Percentiles rank a stretch among this genome's conserved stretches.
Conservation (phyloP, 1,139 yeast genomes). For the Yamadazyma aaseri region DNA sequence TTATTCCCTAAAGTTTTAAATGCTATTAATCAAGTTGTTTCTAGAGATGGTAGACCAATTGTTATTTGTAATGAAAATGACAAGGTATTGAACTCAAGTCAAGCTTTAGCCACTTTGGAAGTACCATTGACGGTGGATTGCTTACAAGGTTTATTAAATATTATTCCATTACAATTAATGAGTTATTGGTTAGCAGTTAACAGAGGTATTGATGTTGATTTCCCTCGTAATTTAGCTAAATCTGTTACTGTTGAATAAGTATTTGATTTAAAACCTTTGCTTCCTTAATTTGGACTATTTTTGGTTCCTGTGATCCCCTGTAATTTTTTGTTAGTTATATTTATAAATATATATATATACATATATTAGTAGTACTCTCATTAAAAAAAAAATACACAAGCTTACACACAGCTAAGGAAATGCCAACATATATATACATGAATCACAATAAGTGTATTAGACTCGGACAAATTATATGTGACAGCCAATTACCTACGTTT, state of each 20-base stretch:
- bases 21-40: constrained; percentile 94
- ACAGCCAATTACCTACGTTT: constrained; percentile 18
- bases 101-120: constrained; percentile 69
- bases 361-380: too few species aligned
- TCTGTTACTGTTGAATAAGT: constrained; percentile 88
- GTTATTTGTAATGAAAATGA: constrained; percentile 91
- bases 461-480: too few species aligned
- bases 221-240: constrained; percentile 98
- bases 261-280: not conserved
- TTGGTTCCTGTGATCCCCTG: constrained; percentile 1
- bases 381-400: too few species aligned
- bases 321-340: not conserved
- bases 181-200: constrained; percentile 96
- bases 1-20: constrained; percentile 95
- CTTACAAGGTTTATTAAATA: constrained; percentile 92
- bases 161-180: constrained; percentile 92
- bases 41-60: constrained; percentile 96
- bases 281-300: not conserved
- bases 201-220: constrained; percentile 95
- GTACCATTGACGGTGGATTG: constrained; percentile 97
- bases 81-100: constrained; percentile 50
- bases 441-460: too few species aligned
- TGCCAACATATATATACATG: too few species aligned
- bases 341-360: constrained; percentile 3
- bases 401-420: too few species aligned